Evolutionary conservation across 768 basidiomycete genomes (phyloP), one percentile per base, ranked within the genome.

Genomic region (Coprinopsis cinerea): DNA sequence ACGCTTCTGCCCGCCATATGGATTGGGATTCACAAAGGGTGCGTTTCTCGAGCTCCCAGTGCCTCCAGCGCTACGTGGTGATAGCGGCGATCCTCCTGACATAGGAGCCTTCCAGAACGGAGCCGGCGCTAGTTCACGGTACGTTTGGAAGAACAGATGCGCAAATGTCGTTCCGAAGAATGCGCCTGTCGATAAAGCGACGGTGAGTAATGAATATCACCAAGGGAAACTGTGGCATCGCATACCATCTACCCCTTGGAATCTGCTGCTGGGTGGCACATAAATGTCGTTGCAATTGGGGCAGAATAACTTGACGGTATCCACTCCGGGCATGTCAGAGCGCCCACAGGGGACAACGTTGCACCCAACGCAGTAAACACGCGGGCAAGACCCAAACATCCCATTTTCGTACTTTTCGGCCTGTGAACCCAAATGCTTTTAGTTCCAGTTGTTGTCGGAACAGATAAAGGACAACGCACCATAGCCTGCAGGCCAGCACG

Each of bases 101-200:
- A 76, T 72, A 4, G 70, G 72, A n/a, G 82, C 77, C 56, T 87
- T 89, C 80, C 82, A 93, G 70, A 92, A 97, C 1, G 94, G 92
- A 22, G 92, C 90, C 0, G 94, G 89, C 7, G 91, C 83, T n/a
- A 94, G 79, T 64, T 95, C 92, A 22, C 90, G 88, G 70, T 95
- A 98, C 54, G 89, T 93, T 63, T 98, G 93, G 78, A 98, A 98
- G 72, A 98, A 95, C 22, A 99, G 76, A 61, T 97, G 93, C 1
- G 94, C 77, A 66, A 99, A 99, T n/a, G 95, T 97, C 0, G 95
- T 98, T 18, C 96, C 96, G 71, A 99, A 99, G 72, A 97, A 99
- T 10, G 96, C 96, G 54, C 95, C 94, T 97, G 44, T n/a, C n/a
- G n/a, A n/a, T n/a, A 28, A 54, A 40, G 41, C 47, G 50, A 43